phyloP scores from a whole-genome alignment of 805 yeast species.

The Wickerhamiella allomyrinae region DNA sequence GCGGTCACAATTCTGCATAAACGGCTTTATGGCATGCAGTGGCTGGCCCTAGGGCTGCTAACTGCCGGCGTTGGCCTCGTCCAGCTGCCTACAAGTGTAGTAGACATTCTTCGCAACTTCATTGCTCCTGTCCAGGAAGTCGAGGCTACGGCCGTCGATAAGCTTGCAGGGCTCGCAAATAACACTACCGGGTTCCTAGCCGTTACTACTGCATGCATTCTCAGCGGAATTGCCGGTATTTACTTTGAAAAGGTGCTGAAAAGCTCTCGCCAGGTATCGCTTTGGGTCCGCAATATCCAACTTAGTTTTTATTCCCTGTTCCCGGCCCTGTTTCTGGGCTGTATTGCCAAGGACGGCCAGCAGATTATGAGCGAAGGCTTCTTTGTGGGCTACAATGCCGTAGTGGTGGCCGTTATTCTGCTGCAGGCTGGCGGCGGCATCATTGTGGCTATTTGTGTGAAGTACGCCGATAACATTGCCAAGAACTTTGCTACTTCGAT shows the following conservation, averaged over 20 bases:
- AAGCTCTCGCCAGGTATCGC: conserved; percentile 24
- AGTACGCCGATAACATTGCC: conserved; percentile 31
- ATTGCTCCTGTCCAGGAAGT: conserved; percentile 1
- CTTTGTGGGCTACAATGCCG: conserved; percentile 27
- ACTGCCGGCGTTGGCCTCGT: conserved; percentile 29
- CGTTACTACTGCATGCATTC: conserved; percentile 26
- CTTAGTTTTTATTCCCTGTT: conserved; percentile 27
- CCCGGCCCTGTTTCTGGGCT: conserved; percentile 28
- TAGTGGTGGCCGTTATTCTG: conserved; percentile 27
- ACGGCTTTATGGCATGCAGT: conserved; percentile 22
- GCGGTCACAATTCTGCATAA: conserved; percentile 28
- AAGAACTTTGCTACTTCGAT: conserved; percentile 30
- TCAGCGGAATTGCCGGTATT: conserved; percentile 31
- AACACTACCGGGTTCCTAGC: conserved; percentile 24
- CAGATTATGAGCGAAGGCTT: conserved; percentile 25
- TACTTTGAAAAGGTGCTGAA: conserved; percentile 31
- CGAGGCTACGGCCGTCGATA: conserved; percentile 7
- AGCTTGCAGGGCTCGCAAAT: conserved; percentile 6
- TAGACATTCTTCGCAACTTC: not conserved
- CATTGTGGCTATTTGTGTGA: conserved; percentile 30
- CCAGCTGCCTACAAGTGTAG: conserved; percentile 23
- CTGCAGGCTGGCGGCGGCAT: conserved; percentile 31
- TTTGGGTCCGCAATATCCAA: conserved; percentile 31
- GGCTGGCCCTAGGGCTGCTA: conserved; percentile 26
- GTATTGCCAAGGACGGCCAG: conserved; percentile 24